Conservation (phyloP, 495 filamentous ascomycete species). For the Aspergillus asperescens region DNA sequence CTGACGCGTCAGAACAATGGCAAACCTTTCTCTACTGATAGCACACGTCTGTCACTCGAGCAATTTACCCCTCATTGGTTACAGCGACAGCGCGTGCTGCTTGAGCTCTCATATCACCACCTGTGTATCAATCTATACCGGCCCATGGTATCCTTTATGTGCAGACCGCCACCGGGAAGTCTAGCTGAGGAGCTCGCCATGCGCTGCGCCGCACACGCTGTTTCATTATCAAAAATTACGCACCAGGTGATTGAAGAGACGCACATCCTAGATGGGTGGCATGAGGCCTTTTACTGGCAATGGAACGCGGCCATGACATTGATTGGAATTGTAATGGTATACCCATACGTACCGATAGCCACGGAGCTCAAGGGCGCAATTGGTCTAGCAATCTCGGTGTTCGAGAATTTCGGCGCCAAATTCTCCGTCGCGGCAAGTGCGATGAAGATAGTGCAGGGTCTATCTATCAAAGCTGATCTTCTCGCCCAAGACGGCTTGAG, state of each 20-base stretch:
- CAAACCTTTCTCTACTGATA: conserved; percentile 38
- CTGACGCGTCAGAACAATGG: conserved; percentile 29
- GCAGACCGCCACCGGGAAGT: not conserved
- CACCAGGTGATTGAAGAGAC: conserved; percentile 2
- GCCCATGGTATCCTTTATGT: conserved; percentile 40
- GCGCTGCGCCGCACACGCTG: conserved; percentile 3
- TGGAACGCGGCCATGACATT: conserved; percentile 9
- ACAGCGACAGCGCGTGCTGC: conserved; percentile 45
- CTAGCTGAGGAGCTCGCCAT: not conserved
- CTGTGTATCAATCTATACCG: conserved; percentile 40
- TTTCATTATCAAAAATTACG: not conserved
- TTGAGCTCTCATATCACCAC: conserved; percentile 50
- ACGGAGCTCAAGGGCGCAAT: not conserved
- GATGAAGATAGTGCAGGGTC: not conserved
- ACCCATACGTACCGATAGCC: not conserved
- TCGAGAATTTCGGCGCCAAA: not conserved
- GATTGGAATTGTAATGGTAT: not conserved
- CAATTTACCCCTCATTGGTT: conserved; percentile 36
- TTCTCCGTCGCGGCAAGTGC: conserved; percentile 1
- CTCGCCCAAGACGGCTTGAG: not conserved
- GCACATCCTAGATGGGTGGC: conserved; percentile 2
- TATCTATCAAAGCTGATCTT: not conserved
- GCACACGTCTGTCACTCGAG: conserved; percentile 32
- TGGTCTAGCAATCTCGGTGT: not conserved
- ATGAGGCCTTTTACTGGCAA: conserved; percentile 1